These are phyloP conservation scores for Protoeuglena noctilucae DNA, from an alignment of 139 green algal genomes.

Conservation along the genomic window DNA sequence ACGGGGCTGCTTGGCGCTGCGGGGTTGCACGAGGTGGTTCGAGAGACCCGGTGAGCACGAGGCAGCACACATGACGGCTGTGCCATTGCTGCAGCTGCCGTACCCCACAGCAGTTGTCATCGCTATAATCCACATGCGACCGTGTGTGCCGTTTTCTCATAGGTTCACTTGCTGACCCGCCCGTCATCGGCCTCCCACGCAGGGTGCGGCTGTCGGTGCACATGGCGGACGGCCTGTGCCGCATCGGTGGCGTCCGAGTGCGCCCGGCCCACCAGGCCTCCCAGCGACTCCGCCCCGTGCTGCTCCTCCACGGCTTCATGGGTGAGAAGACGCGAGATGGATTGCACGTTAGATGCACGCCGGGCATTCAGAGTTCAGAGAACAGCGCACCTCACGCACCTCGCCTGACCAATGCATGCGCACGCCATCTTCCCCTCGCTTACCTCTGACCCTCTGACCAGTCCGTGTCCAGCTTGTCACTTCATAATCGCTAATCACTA, in stretches of 20 bases:
- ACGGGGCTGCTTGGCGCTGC: too few relatives aligned
- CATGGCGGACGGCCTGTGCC: neutral
- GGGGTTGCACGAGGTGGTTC: too few relatives aligned
- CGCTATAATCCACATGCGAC: neutral
- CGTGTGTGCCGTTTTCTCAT: neutral
- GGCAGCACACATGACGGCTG: too few relatives aligned
- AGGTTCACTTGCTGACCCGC: neutral
- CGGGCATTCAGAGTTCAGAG: neutral
- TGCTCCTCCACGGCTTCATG: slow-evolving; percentile 80
- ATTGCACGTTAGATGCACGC: neutral
- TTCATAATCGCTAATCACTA: neutral
- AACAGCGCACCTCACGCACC: neutral
- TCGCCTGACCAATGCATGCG: neutral
- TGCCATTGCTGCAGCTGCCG: too few relatives aligned
- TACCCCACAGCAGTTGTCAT: neutral
- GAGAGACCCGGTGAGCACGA: too few relatives aligned
- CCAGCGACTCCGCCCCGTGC: slow-evolving; percentile 6
- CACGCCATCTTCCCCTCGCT: neutral
- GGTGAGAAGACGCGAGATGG: slow-evolving; percentile 16
- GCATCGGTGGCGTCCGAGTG: neutral
- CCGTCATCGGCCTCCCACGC: neutral
- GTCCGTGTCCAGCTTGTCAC: neutral
- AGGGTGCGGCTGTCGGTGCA: neutral
- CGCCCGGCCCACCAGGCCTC: neutral
- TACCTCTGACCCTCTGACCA: neutral